Percentiles rank a stretch among this genome's conserved stretches.
Conservation (phyloP, 345 rosid genomes). For the Laguncularia racemosa region DNA sequence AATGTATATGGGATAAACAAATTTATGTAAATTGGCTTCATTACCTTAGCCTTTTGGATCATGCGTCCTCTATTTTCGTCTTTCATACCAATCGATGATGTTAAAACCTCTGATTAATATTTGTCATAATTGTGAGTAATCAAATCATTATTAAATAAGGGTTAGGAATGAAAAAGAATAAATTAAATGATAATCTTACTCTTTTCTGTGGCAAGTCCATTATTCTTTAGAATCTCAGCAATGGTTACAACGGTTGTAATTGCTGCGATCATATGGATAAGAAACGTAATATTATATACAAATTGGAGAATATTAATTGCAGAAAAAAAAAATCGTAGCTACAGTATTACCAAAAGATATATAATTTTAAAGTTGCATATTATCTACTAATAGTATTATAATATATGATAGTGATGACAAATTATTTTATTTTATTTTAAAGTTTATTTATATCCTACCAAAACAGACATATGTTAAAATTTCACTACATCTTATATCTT, state of each 20-base stretch:
- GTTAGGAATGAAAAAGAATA: background rate
- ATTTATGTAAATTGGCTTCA: background rate
- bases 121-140: background rate
- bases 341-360: too few species aligned
- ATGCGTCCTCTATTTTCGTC: slow-evolving; percentile 71
- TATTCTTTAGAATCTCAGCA: slow-evolving; percentile 88
- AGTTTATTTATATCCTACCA: too few species aligned
- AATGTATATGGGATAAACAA: background rate
- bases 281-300: background rate
- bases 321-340: background rate
- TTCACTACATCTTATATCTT: too few species aligned
- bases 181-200: slow-evolving; percentile 30
- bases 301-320: background rate
- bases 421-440: too few species aligned
- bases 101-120: slow-evolving; percentile 49
- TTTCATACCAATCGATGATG: slow-evolving; percentile 78
- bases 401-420: too few species aligned
- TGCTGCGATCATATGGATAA: slow-evolving; percentile 19
- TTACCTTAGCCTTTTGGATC: slow-evolving; percentile 82
- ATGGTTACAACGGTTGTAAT: slow-evolving; percentile 72
- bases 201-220: slow-evolving; percentile 78
- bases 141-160: background rate
- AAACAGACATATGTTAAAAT: too few species aligned
- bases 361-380: too few species aligned
- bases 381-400: too few species aligned